These are phyloP conservation scores for Mytilinidion resinicola DNA, from an alignment of 495 filamentous ascomycete genomes.

Conservation along the genomic window DNA sequence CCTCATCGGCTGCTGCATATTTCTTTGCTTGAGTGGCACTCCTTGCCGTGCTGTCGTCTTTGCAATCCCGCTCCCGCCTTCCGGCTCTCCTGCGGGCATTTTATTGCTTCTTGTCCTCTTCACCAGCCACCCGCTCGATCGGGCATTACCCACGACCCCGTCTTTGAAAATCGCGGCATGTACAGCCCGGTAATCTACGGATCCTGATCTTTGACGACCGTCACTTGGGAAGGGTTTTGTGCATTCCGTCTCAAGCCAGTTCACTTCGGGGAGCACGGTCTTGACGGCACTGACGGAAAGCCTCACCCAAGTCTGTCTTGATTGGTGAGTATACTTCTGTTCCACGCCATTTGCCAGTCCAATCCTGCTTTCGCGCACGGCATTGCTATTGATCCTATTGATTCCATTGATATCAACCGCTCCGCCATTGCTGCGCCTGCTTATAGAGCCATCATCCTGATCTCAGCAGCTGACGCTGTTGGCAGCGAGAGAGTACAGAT, in stretches of 20 bases:
- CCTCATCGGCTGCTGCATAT: no score
- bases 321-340: neutral
- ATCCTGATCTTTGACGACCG: neutral
- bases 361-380: neutral
- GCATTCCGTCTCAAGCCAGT: neutral
- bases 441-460: neutral
- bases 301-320: neutral
- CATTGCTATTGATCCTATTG: neutral
- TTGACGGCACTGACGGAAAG: neutral
- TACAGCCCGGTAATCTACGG: neutral
- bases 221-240: neutral
- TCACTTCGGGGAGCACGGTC: neutral
- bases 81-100: neutral
- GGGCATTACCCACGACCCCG: neutral
- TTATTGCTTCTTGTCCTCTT: conserved; percentile 5
- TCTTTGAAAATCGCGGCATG: neutral
- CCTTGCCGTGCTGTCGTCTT: no score
- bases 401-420: neutral
- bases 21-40: no score
- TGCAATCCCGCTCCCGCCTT: no score
- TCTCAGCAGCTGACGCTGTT: neutral
- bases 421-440: neutral
- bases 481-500: neutral
- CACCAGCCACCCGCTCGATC: neutral
- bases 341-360: no score